phyloP scores from a whole-genome alignment of 345 rosid genomes.

The Capsella bursapastoris region DNA sequence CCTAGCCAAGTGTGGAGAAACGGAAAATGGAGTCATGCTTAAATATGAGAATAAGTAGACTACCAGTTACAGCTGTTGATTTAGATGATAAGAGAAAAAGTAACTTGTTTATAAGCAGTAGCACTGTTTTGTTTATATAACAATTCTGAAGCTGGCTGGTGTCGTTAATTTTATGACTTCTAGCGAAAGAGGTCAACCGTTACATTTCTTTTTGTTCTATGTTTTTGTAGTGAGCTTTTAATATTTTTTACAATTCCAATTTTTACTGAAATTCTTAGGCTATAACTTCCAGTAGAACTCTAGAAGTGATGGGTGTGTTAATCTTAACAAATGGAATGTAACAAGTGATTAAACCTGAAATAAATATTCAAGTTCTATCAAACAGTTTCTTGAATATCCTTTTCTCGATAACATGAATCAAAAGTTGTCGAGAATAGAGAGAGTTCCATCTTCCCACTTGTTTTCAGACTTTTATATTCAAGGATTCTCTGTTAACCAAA shows the following conservation, averaged over 20 bases:
- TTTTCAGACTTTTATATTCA: background rate
- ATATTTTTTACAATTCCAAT: background rate
- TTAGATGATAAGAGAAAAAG: background rate
- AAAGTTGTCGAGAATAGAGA: background rate
- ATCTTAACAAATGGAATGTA: background rate
- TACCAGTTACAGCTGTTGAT: background rate
- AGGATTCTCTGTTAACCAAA: background rate
- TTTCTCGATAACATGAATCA: background rate
- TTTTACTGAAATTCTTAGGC: background rate
- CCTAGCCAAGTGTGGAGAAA: conserved; percentile 57
- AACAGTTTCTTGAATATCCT: background rate
- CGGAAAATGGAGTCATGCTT: conserved; percentile 46
- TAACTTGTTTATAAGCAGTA: background rate
- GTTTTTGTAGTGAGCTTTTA: background rate
- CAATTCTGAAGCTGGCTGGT: background rate
- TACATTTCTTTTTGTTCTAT: background rate
- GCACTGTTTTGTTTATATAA: background rate
- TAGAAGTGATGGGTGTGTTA: background rate
- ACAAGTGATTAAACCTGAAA: background rate
- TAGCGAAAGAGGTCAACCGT: background rate
- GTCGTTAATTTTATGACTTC: background rate
- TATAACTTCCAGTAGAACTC: background rate
- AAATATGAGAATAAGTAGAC: background rate
- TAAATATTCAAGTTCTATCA: too few species aligned
- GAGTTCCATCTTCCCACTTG: background rate